Base-by-base conservation (phyloP, 768 basidiomycete species). In the Psilocybe azurescens region DNA sequence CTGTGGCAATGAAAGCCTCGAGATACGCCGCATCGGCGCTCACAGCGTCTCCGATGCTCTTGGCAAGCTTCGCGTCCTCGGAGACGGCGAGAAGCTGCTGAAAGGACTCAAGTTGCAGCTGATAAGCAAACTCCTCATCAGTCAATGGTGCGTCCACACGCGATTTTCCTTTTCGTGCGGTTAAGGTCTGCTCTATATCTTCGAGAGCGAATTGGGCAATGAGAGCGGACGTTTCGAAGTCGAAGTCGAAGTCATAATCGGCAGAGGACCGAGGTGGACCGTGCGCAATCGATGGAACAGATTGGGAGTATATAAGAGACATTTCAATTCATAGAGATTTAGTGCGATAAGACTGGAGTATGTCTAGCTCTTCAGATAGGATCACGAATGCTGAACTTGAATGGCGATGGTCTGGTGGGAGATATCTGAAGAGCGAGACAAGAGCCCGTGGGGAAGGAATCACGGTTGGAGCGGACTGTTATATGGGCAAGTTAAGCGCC, bases 61-160 rank as follows among this genome's bases (percentile, higher is more conserved):
- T 70, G 0, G 85, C 84, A 10, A 83, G 66, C 14, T 68, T 70
- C 13, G 71, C 59, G 61, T 85, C 83, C 2, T 73, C 68, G 29
- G 79, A 68, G n/a, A 69, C 47, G 0, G 64, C 66, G 3, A 80
- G 59, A 46, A 75, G 60, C 8, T 66, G 62, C 6, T 71, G 60
- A 5, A 82, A 56, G 14, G 77, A 74, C 30, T 80, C 74, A 2
- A 72, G 72, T 56, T 83, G 83, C 0, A 81, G 46, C 39, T 83
- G 70, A 16, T 44, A 44, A 0, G 86, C 86, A 7, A 78, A 56
- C 41, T 83, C 81, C 41, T 80, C 78, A 65, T 88, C 85, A 0
- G 76, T 71, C 5, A 70, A 69, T 2, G 74, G 68, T 0, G 65
- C 61, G 47, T 68, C 73, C 1, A 69, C 70, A 24, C 75, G 73